A percentile compares a stretch with the other conserved stretches of the same genome.
Evolutionary conservation across 768 basidiomycete genomes (phyloP).

Genomic region (Tylopilus subfusipes): DNA sequence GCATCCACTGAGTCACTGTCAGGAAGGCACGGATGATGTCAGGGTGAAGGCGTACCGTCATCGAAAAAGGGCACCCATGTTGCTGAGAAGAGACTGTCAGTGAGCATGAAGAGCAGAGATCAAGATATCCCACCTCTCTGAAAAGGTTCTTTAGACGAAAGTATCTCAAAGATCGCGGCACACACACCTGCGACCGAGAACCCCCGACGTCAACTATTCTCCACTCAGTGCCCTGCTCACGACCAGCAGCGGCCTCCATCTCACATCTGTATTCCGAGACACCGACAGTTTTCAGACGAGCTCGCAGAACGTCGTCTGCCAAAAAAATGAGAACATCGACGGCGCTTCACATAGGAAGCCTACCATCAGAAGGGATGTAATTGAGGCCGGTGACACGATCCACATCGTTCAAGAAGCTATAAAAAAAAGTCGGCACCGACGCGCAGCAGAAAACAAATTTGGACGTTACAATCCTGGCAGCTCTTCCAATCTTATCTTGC

Average conservation of each 20-base stretch:
- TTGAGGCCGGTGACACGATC: slow-evolving; percentile 42
- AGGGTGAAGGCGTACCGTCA: slow-evolving; percentile 34
- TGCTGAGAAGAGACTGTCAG: slow-evolving; percentile 28
- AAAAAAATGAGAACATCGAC: slow-evolving; percentile 6
- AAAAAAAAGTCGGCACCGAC: not conserved
- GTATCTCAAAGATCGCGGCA: not conserved
- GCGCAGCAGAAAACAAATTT: not conserved
- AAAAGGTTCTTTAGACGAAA: slow-evolving; percentile 3
- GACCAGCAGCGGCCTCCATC: slow-evolving; percentile 59
- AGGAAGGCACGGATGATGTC: not conserved
- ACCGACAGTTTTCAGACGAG: slow-evolving; percentile 61
- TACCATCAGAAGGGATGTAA: slow-evolving; percentile 49
- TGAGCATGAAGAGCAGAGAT: not conserved
- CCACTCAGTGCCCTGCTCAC: slow-evolving; percentile 52
- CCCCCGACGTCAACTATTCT: slow-evolving; percentile 54
- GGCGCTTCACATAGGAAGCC: not conserved
- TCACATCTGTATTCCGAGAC: slow-evolving; percentile 81
- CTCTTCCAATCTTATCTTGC: slow-evolving; percentile 49
- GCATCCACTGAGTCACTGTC: slow-evolving; percentile 32
- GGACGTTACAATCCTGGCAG: slow-evolving; percentile 45
- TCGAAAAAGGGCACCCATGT: slow-evolving; percentile 59
- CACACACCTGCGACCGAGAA: slow-evolving; percentile 47
- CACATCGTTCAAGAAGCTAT: slow-evolving; percentile 50
- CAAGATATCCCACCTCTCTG: slow-evolving; percentile 34
- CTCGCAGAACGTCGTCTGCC: slow-evolving; percentile 49